Evolutionary conservation across 768 basidiomycete genomes (phyloP).

Genomic region (Pleurotus pulmonarius): DNA sequence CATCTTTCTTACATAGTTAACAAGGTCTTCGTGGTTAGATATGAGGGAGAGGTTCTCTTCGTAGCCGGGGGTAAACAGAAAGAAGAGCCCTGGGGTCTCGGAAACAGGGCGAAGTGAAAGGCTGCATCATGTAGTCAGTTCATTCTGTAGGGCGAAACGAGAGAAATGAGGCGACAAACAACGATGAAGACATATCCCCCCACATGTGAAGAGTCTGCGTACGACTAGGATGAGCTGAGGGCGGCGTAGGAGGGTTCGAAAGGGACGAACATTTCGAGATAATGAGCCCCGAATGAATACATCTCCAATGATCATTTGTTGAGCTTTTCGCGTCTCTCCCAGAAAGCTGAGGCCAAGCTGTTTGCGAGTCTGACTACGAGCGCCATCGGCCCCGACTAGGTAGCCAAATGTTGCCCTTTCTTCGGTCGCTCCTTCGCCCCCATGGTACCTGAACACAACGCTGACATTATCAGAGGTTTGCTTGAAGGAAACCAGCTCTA

Average conservation of each 20-base stretch:
- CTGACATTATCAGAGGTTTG: slow-evolving; percentile 27
- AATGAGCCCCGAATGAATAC: slow-evolving; percentile 14
- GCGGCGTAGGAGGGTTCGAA: background rate
- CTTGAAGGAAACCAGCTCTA: slow-evolving; percentile 29
- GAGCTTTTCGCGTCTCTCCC: slow-evolving; percentile 30
- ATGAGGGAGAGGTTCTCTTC: too few species aligned
- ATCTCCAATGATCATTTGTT: slow-evolving; percentile 29
- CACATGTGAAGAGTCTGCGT: background rate
- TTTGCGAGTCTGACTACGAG: slow-evolving; percentile 32
- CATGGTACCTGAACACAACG: slow-evolving; percentile 19
- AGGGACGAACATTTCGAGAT: background rate
- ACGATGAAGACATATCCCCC: background rate
- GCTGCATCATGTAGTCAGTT: too few species aligned
- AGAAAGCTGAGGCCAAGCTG: slow-evolving; percentile 36
- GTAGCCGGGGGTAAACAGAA: too few species aligned
- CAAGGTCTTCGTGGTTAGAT: slow-evolving; percentile 7
- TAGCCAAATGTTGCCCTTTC: slow-evolving; percentile 26
- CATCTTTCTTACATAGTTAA: slow-evolving; percentile 2
- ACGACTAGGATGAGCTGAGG: background rate
- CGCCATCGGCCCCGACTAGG: slow-evolving; percentile 42
- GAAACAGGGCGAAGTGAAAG: too few species aligned
- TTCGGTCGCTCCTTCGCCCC: slow-evolving; percentile 15
- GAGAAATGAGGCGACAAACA: background rate
- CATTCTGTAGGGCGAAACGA: background rate
- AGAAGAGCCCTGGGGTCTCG: too few species aligned